Evolutionary conservation across 306 rosid genomes (phyloP).

Genomic region (Comarum palustre): DNA sequence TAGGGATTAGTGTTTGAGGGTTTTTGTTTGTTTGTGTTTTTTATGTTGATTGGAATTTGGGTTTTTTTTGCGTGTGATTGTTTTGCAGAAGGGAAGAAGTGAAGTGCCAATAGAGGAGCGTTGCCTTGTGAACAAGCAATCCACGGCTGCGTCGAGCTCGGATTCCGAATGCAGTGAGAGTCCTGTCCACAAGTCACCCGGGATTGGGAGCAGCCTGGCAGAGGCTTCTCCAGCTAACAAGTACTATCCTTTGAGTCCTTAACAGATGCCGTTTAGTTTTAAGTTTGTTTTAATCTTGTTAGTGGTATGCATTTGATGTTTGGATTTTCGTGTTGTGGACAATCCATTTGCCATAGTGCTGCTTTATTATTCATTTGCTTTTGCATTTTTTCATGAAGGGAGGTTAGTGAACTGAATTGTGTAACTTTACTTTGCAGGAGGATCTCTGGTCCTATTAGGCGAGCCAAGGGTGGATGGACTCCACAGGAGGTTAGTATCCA

Average conservation of each 20-base stretch:
- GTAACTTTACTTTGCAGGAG: conserved; percentile 53
- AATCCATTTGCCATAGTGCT: neutral
- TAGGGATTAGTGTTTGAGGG: conserved; percentile 10
- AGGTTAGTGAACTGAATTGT: conserved; percentile 16
- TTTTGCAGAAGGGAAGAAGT: conserved; percentile 52
- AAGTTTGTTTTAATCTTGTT: neutral
- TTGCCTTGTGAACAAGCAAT: conserved; percentile 88
- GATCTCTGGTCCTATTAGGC: conserved; percentile 89
- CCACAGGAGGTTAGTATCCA: conserved; percentile 66
- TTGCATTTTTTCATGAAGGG: neutral
- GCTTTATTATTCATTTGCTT: conserved; percentile 9
- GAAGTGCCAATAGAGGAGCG: conserved; percentile 67
- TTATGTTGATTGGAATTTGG: conserved; percentile 41
- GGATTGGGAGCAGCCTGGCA: conserved; percentile 62
- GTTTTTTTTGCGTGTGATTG: conserved; percentile 44
- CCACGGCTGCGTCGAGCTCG: conserved; percentile 74
- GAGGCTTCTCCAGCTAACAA: conserved; percentile 64
- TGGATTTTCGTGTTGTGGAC: conserved; percentile 3
- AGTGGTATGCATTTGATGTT: neutral
- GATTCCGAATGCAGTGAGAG: conserved; percentile 73
- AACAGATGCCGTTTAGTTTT: conserved; percentile 19
- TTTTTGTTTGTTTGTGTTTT: conserved; percentile 21
- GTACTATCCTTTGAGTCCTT: conserved; percentile 40
- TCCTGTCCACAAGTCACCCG: conserved; percentile 65
- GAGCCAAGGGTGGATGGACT: conserved; percentile 99